Percentiles rank a stretch among this genome's conserved stretches.
Conservation (phyloP, 228 moss, liverwort and hornwort genomes). For the Sphagnum fallax region DNA sequence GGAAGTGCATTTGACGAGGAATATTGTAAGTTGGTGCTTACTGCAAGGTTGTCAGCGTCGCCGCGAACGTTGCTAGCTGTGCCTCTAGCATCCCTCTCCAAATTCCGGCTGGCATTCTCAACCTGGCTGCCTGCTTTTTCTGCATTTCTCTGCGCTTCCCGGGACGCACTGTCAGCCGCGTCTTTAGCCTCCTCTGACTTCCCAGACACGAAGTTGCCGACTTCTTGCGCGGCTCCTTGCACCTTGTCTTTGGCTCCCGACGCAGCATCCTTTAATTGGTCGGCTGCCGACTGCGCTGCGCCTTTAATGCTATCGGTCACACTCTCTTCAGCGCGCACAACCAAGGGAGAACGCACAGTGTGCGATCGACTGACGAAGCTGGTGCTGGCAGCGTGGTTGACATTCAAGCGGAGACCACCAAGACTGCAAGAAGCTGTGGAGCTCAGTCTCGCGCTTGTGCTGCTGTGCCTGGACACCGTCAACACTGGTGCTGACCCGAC, state of each 20-base stretch:
- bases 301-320: constrained; percentile 7
- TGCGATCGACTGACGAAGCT: not conserved
- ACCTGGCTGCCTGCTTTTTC: constrained; percentile 17
- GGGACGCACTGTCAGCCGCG: constrained; percentile 10
- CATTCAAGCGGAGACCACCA: constrained; percentile 10
- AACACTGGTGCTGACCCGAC: too few relatives aligned
- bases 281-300: constrained; percentile 9
- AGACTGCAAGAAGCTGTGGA: constrained; percentile 4
- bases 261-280: constrained; percentile 6
- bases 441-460: not conserved
- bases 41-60: constrained; percentile 16
- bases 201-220: constrained; percentile 5
- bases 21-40: constrained; percentile 1
- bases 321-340: constrained; percentile 23
- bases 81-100: constrained; percentile 14
- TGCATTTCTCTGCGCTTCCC: constrained; percentile 8
- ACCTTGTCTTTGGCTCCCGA: constrained; percentile 13
- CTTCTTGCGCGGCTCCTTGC: constrained; percentile 7
- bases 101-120: constrained; percentile 5
- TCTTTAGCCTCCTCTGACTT: constrained; percentile 13
- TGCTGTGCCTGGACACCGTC: too few relatives aligned
- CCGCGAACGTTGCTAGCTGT: constrained; percentile 9
- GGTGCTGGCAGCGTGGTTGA: not conserved
- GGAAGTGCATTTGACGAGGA: too few relatives aligned
- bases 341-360: not conserved